These are phyloP conservation scores for Phialocephala sp. DNA, from an alignment of 2,329 filamentous ascomycete genomes.

Conservation along the genomic window DNA sequence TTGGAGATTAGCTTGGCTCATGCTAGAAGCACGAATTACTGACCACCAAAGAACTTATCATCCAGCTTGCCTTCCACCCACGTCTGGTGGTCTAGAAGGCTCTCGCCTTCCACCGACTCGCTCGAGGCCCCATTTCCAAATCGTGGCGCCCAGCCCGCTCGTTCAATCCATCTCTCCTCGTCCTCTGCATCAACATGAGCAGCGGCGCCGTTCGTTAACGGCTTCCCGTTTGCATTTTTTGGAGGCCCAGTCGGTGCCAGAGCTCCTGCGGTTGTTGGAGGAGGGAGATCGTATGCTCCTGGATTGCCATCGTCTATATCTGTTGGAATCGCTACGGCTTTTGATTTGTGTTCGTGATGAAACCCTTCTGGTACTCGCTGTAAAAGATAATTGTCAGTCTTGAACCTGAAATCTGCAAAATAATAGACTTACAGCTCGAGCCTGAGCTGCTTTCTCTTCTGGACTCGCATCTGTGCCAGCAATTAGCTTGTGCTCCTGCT, in stretches of 20 bases:
- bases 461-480: conserved; percentile 78
- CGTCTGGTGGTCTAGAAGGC: conserved; percentile 84
- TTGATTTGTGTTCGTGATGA: conserved; percentile 63
- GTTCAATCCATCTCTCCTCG: conserved; percentile 58
- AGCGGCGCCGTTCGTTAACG: conserved; percentile 54
- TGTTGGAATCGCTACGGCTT: conserved; percentile 74
- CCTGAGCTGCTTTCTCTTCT: conserved; percentile 84
- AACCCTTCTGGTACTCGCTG: conserved; percentile 70
- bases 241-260: conserved; percentile 55
- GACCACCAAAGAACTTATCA: conserved; percentile 89
- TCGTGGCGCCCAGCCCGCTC: conserved; percentile 86
- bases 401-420: not conserved
- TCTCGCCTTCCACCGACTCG: conserved; percentile 60
- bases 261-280: conserved; percentile 73
- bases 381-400: conserved; percentile 19
- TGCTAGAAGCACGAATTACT: conserved; percentile 27
- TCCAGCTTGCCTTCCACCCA: conserved; percentile 83
- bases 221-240: conserved; percentile 53
- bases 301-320: conserved; percentile 76
- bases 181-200: conserved; percentile 55
- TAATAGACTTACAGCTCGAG: conserved; percentile 67
- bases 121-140: conserved; percentile 72
- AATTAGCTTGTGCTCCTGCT: conserved; percentile 3
- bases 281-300: conserved; percentile 77
- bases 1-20: not conserved